Conservation (phyloP, 805 yeast genomes). For the Hanseniaspora occidentalis region DNA sequence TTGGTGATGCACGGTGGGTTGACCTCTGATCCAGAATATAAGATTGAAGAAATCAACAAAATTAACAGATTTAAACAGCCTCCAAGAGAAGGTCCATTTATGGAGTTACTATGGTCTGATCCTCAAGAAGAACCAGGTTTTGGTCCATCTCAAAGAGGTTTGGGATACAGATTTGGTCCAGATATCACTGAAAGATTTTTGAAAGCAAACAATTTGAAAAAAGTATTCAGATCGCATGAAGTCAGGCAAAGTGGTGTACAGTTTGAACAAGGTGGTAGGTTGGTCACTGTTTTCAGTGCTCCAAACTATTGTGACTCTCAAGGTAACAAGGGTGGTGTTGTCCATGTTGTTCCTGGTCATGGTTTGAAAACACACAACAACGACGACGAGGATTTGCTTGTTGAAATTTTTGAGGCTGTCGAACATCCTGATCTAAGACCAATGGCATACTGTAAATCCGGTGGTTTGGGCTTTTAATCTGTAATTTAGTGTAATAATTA, state of each 20-base stretch:
- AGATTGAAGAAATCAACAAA: conserved; percentile 59
- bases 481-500: background rate
- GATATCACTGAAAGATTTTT: conserved; percentile 80
- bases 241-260: conserved; percentile 88
- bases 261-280: conserved; percentile 71
- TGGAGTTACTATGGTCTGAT: conserved; percentile 97
- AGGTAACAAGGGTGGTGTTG: conserved; percentile 83
- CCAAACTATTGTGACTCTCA: conserved; percentile 94
- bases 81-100: conserved; percentile 80
- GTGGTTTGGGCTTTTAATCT: conserved; percentile 27
- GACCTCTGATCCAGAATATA: conserved; percentile 63
- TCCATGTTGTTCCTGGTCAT: conserved; percentile 43
- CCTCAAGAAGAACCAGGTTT: conserved; percentile 75
- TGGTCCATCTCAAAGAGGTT: conserved; percentile 83
- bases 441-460: conserved; percentile 70
- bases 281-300: conserved; percentile 93
- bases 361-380: conserved; percentile 26
- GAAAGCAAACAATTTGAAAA: conserved; percentile 54
- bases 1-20: conserved; percentile 94
- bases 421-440: conserved; percentile 87
- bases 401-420: conserved; percentile 62
- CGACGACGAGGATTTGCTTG: conserved; percentile 37
- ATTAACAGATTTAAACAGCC: conserved; percentile 76
- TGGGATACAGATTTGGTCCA: conserved; percentile 95
- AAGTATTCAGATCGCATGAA: conserved; percentile 88